Conservation (phyloP, 805 yeast genomes). For the Teunomyces panamensis region DNA sequence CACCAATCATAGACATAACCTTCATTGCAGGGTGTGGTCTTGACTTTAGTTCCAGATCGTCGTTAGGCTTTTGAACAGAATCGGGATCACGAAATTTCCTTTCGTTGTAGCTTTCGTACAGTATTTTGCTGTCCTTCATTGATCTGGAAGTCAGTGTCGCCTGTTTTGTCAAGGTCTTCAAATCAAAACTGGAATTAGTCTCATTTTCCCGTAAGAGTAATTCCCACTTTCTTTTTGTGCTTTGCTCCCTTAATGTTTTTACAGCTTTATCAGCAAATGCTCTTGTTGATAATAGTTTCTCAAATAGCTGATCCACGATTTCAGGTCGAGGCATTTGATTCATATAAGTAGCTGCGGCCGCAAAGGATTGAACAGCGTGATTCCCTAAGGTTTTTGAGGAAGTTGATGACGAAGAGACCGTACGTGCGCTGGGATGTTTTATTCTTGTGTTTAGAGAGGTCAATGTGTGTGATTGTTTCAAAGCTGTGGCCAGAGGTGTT, state of each 20-base stretch:
- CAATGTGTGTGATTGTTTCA: not conserved
- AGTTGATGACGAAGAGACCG: conserved; percentile 5
- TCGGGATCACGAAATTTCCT: not conserved
- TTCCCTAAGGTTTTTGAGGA: not conserved
- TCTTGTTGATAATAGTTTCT: conserved; percentile 33
- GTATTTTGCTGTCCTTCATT: not conserved
- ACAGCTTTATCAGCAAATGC: conserved; percentile 36
- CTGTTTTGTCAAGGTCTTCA: conserved; percentile 20
- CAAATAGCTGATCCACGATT: conserved; percentile 40
- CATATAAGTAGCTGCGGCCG: conserved; percentile 28
- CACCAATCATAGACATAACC: conserved; percentile 10
- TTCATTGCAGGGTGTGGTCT: conserved; percentile 9
- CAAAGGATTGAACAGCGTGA: conserved; percentile 32
- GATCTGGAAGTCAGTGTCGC: not conserved
- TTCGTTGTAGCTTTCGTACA: not conserved
- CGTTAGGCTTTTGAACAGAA: not conserved
- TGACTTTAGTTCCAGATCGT: not conserved
- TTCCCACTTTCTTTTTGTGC: conserved; percentile 43
- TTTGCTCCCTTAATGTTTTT: conserved; percentile 27
- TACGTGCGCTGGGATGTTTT: not conserved
- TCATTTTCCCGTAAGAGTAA: conserved; percentile 40
- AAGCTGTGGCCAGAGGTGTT: not conserved
- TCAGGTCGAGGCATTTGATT: conserved; percentile 33
- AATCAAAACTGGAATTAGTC: conserved; percentile 34
- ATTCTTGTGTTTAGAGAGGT: not conserved